A percentile compares a stretch with the other conserved stretches of the same genome.
Evolutionary conservation across 176 grass and related monocot genomes (phyloP).

Genomic region (Paspalum vaginatum): DNA sequence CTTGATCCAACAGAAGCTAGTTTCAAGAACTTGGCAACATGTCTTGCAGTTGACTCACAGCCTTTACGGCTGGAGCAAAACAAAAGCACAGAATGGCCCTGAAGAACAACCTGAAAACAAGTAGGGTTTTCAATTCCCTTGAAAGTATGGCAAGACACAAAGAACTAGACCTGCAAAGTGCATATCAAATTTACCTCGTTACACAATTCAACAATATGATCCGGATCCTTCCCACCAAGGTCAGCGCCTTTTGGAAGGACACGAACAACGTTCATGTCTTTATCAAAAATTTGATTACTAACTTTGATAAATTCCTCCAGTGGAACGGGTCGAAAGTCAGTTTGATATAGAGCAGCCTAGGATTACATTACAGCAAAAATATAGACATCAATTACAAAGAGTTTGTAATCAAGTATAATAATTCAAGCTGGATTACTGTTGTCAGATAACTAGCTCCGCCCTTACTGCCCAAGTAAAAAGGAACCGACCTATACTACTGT

Average conservation of each 20-base stretch:
- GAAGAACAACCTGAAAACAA: conserved; percentile 68
- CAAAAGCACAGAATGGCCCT: conserved; percentile 96
- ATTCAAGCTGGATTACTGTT: too few species aligned
- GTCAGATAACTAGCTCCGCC: too few species aligned
- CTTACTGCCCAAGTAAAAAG: too few species aligned
- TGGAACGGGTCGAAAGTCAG: conserved; percentile 89
- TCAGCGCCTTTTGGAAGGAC: conserved; percentile 75
- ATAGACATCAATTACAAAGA: conserved; percentile 29
- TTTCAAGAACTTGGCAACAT: conserved; percentile 83
- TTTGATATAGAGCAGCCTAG: conserved; percentile 91
- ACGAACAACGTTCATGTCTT: conserved; percentile 80
- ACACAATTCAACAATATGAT: conserved; percentile 90
- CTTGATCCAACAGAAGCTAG: conserved; percentile 47
- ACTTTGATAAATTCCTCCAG: conserved; percentile 98
- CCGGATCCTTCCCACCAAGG: conserved; percentile 90
- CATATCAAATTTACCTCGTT: conserved; percentile 68
- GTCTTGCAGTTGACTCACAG: conserved; percentile 91
- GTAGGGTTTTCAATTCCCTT: conserved; percentile 25
- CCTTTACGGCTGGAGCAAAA: conserved; percentile 99
- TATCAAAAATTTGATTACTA: conserved; percentile 91
- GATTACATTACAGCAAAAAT: conserved; percentile 18
- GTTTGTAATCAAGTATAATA: conserved; percentile 13
- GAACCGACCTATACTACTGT: too few species aligned
- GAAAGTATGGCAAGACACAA: too few species aligned
- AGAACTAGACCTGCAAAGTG: conserved; percentile 13